A percentile compares a stretch with the other conserved stretches of the same genome.
phyloP scores from a whole-genome alignment of 371 early-diverging fungal species.

The Mortierella sp. region DNA sequence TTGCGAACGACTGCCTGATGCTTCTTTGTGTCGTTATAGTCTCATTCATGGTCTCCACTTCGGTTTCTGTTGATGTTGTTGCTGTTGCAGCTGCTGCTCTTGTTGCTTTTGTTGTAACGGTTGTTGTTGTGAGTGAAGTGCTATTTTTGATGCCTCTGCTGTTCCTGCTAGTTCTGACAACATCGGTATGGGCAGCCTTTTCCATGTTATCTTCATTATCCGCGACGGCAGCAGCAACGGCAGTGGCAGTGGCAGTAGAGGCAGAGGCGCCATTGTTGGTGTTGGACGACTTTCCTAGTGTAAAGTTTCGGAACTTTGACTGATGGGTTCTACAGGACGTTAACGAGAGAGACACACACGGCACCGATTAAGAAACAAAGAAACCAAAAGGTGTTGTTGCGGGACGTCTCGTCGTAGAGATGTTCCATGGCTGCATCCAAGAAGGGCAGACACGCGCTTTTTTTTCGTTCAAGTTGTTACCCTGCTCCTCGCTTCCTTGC shows the following conservation, averaged over 20 bases:
- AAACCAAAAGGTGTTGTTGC: background rate
- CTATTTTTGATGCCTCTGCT: background rate
- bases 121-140: background rate
- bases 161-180: background rate
- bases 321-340: constrained; percentile 38
- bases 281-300: constrained; percentile 22
- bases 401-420: background rate
- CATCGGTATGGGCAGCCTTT: background rate
- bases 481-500: constrained; percentile 55
- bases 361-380: background rate
- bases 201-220: background rate
- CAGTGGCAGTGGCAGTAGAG: background rate
- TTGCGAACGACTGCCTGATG: background rate
- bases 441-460: background rate
- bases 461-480: constrained; percentile 11
- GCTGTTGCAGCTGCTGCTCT: background rate
- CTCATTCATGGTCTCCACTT: background rate
- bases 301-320: constrained; percentile 46
- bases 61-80: background rate
- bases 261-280: constrained; percentile 4
- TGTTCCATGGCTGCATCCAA: background rate
- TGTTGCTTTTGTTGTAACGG: background rate
- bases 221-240: background rate
- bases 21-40: background rate
- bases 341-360: background rate